phyloP scores from a whole-genome alignment of 2,329 filamentous ascomycete species.

The Cadophora malorum region DNA sequence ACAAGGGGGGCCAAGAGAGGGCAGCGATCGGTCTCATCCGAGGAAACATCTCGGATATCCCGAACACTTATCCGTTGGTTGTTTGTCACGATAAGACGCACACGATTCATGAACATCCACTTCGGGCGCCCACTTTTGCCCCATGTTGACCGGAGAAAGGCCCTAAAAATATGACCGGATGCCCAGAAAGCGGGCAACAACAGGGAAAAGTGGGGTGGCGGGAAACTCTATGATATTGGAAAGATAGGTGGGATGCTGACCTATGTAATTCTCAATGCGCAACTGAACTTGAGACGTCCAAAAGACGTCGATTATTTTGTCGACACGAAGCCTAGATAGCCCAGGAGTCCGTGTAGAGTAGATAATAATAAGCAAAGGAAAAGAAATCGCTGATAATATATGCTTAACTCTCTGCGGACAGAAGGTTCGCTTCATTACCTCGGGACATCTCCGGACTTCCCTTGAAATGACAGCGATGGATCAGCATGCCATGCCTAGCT shows the following conservation, averaged over 20 bases:
- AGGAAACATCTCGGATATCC: conserved; percentile 5
- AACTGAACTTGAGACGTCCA: neutral
- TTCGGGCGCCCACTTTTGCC: conserved; percentile 14
- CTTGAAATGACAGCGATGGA: neutral
- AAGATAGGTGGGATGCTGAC: neutral
- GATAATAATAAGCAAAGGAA: neutral
- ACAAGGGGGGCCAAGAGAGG: neutral
- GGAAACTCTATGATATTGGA: neutral
- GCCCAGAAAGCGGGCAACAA: conserved; percentile 9
- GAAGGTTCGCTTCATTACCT: neutral
- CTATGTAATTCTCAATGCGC: neutral
- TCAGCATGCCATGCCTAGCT: neutral
- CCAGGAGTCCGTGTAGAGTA: neutral
- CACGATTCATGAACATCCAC: conserved; percentile 10
- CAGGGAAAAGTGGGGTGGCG: conserved; percentile 2
- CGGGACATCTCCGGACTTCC: neutral
- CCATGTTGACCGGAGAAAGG: neutral
- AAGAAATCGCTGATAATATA: neutral
- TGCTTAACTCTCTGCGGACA: neutral
- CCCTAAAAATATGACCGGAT: conserved; percentile 10
- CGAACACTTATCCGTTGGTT: conserved; percentile 5
- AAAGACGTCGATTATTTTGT: neutral
- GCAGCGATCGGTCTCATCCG: neutral
- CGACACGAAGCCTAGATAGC: neutral
- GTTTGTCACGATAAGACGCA: conserved; percentile 13